phyloP scores from a whole-genome alignment of 306 rosid species.

The Pyrus bretschneideri region DNA sequence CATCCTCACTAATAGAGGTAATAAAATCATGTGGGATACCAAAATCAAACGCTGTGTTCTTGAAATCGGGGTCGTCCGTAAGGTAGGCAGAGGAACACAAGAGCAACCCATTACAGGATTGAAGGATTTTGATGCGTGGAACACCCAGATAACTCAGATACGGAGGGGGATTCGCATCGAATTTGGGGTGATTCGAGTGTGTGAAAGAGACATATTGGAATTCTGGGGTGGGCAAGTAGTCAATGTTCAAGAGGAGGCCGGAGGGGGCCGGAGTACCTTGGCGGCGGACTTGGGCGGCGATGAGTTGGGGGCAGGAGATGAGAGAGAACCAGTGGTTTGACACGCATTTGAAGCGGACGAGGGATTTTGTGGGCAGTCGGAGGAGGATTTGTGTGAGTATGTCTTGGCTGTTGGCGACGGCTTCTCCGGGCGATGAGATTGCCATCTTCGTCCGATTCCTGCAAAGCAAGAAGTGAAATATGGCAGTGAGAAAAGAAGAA shows the following conservation, averaged over 20 bases:
- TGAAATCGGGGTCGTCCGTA: neutral
- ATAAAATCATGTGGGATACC: neutral
- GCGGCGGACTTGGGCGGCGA: neutral
- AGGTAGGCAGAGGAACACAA: conserved; percentile 5
- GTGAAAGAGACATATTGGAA: conserved; percentile 3
- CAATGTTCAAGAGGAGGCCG: conserved; percentile 3
- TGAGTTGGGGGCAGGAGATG: conserved; percentile 13
- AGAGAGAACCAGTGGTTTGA: conserved; percentile 30
- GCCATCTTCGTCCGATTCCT: neutral
- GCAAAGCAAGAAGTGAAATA: neutral
- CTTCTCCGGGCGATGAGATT: neutral
- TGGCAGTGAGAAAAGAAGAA: too few relatives aligned
- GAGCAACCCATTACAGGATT: conserved; percentile 24
- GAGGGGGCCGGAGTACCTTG: neutral
- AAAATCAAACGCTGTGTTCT: neutral
- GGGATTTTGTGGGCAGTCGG: conserved; percentile 17
- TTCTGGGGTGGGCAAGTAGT: neutral
- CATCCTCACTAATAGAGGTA: neutral
- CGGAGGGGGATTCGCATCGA: neutral
- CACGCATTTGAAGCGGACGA: conserved; percentile 20
- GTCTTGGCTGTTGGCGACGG: conserved; percentile 14
- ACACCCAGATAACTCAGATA: neutral
- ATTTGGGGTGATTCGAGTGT: neutral
- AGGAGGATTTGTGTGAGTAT: conserved; percentile 12
- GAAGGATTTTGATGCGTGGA: conserved; percentile 1